Percentiles rank a stretch among this genome's conserved stretches.
These are phyloP conservation scores for Pyricularia pennisetigena DNA, from an alignment of 2,329 filamentous ascomycete genomes.

Conservation along the genomic window DNA sequence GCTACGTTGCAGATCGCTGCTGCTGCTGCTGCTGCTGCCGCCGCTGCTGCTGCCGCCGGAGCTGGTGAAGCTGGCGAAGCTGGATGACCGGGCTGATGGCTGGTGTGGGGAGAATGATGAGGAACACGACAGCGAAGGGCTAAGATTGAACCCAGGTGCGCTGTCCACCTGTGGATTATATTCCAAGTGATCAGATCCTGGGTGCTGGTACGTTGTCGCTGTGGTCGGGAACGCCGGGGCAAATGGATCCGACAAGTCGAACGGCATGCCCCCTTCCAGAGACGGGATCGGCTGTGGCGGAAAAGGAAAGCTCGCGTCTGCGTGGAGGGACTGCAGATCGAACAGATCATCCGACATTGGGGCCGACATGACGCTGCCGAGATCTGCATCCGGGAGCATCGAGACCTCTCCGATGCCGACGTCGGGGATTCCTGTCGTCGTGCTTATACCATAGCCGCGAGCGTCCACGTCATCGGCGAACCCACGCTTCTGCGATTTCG, in stretches of 20 bases:
- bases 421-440: neutral
- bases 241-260: neutral
- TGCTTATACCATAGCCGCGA: neutral
- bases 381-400: neutral
- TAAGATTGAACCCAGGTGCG: neutral
- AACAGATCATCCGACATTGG: neutral
- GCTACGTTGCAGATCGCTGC: neutral
- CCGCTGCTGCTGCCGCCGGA: neutral
- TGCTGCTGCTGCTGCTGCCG: too few species aligned
- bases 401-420: neutral
- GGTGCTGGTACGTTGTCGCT: neutral
- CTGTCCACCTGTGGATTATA: neutral
- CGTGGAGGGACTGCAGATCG: neutral
- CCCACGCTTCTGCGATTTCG: neutral
- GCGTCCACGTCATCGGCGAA: neutral
- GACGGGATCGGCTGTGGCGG: neutral
- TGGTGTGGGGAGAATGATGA: neutral
- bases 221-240: neutral
- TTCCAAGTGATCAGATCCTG: neutral
- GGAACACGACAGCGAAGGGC: neutral
- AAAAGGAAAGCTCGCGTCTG: neutral
- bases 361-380: neutral
- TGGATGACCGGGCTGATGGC: neutral
- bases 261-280: neutral
- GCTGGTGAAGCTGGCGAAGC: neutral